Base-by-base conservation (phyloP, 2,329 filamentous ascomycete species). In the Exophiala alcalophila region DNA sequence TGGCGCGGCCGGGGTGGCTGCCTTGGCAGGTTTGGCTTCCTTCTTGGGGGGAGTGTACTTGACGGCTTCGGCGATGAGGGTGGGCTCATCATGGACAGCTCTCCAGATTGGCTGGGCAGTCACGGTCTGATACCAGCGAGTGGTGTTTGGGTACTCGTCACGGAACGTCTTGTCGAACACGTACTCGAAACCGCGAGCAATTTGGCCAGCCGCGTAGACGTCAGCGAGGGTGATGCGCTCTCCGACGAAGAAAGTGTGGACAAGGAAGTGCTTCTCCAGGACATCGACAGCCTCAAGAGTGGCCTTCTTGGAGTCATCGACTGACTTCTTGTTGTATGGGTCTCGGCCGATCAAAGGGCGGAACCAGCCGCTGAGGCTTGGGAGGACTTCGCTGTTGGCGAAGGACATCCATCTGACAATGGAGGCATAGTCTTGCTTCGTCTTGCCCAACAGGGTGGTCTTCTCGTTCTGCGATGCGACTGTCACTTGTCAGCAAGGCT, bases 401-500 rank as follows among this genome's bases (percentile, higher is more conserved):
- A 83, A 97, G 57, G 91, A 97, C 84, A 96, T 83, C 92, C 92
- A 98, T 73, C 86, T 87, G 67, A 98, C 78, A 71, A 98, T 98
- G 59, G 90, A 90, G 61, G 92, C 92, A 72, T 97, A 91, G 82
- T 98, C 92, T 78, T 98, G 91, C 85, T 98, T 98, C 75, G 90
- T 98, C 84, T 97, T 97, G 66, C 92, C 92, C 61, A 98, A 83
- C 57, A 98, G 89, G 59, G 89, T 94, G 62, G 92, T 98, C 85
- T 97, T 97, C 84, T 97, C 92, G 71, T 98, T 98, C 77, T 98
- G 92, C 61, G 92, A 97, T 63, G 92, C 89, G 68, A 98, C 92
- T 97, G 49, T 49, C 32, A 46, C 33, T 23, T 20, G 39, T 53
- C 32, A 55, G 47, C 16, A 32, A 37, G 23, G 16, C 6, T 30